Evolutionary conservation across 352 stramenopile genomes (phyloP).

Genomic region (Blastocystis sp.): DNA sequence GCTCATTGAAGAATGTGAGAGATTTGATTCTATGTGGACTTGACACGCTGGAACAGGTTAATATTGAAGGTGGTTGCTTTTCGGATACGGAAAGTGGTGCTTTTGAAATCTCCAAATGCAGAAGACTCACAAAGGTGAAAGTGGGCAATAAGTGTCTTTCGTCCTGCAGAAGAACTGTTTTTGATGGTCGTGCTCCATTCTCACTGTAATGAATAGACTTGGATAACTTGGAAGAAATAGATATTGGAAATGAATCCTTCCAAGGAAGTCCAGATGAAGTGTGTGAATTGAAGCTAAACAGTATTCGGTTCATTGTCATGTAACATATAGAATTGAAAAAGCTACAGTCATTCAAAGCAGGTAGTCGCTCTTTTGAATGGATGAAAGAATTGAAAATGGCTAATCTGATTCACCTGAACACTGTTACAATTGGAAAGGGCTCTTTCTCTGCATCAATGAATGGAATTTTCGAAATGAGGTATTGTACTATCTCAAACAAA

Average conservation of each 20-base stretch:
- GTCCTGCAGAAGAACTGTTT: background rate
- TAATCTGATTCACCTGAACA: background rate
- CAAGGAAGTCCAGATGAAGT: background rate
- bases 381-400: background rate
- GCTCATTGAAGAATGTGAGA: background rate
- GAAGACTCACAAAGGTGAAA: no score
- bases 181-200: background rate
- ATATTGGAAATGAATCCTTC: background rate
- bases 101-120: no score
- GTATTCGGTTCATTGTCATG: background rate
- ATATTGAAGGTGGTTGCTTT: background rate
- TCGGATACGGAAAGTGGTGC: no score
- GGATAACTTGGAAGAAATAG: background rate
- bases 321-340: background rate
- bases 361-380: background rate
- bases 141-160: no score
- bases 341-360: background rate
- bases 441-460: background rate
- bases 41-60: background rate
- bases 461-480: background rate
- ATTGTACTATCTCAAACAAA: background rate
- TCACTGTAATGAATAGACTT: background rate
- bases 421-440: background rate
- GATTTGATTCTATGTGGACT: background rate
- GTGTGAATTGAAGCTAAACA: background rate